Conservation (phyloP, 2,329 filamentous ascomycete genomes). For the Exserohilum turcica region DNA sequence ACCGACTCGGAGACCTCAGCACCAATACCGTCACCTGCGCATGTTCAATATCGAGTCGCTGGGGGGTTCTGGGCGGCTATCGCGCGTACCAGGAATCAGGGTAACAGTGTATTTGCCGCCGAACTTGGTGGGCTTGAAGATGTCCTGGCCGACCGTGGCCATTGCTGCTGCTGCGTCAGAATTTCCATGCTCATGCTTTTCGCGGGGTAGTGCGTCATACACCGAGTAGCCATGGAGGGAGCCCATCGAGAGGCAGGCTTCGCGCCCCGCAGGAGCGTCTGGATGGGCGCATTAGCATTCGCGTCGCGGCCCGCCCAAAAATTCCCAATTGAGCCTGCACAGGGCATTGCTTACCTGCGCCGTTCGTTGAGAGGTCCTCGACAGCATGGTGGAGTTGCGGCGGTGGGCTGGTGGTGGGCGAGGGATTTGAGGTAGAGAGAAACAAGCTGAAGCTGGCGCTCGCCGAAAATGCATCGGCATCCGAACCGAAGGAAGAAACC, state of each 20-base stretch:
- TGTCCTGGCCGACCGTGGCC: slow-evolving; percentile 82
- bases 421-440: slow-evolving; percentile 42
- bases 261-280: slow-evolving; percentile 63
- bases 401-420: slow-evolving; percentile 39
- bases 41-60: slow-evolving; percentile 26
- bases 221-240: slow-evolving; percentile 59
- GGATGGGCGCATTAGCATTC: slow-evolving; percentile 34
- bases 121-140: slow-evolving; percentile 99
- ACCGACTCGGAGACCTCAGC: slow-evolving; percentile 97
- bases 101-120: slow-evolving; percentile 99
- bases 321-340: slow-evolving; percentile 32
- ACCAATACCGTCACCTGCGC: slow-evolving; percentile 85
- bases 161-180: slow-evolving; percentile 37
- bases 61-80: slow-evolving; percentile 19
- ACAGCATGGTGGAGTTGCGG: slow-evolving; percentile 50
- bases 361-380: slow-evolving; percentile 53
- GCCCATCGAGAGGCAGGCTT: slow-evolving; percentile 55
- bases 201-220: slow-evolving; percentile 49
- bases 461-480: slow-evolving; percentile 45
- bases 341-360: slow-evolving; percentile 52
- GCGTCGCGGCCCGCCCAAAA: neutral
- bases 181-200: neutral
- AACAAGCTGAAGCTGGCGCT: slow-evolving; percentile 42
- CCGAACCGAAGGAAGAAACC: slow-evolving; percentile 26
- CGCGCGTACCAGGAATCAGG: slow-evolving; percentile 80